A percentile compares a stretch with the other conserved stretches of the same genome.
phyloP scores from a whole-genome alignment of 306 rosid genomes.

The Dicorynia guianensis region DNA sequence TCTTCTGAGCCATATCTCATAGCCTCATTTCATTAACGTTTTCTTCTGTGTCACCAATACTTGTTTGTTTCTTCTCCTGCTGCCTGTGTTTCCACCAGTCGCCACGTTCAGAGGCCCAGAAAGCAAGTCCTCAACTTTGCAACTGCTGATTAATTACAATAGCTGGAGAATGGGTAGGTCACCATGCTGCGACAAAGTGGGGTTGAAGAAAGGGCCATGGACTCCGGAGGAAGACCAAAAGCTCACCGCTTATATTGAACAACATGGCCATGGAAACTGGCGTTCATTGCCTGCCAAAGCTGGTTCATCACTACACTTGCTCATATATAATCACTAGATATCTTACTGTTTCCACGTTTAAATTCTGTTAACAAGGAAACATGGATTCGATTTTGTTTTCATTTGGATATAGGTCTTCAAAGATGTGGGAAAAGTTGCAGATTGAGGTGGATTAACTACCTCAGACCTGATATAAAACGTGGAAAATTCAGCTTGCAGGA shows the following conservation, averaged over 20 bases:
- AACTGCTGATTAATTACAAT: background rate
- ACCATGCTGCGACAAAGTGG: conserved; percentile 54
- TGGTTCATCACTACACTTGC: conserved; percentile 34
- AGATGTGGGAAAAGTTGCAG: conserved; percentile 71
- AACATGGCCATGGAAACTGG: conserved; percentile 76
- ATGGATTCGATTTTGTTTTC: too few relatives aligned
- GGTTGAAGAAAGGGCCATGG: conserved; percentile 73
- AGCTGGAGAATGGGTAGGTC: conserved; percentile 58
- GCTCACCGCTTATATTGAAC: conserved; percentile 59
- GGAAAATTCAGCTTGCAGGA: conserved; percentile 65
- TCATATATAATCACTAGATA: too few relatives aligned
- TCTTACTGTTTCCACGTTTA: too few relatives aligned
- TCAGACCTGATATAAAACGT: conserved; percentile 58
- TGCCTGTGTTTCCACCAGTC: too few relatives aligned
- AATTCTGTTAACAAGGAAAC: too few relatives aligned
- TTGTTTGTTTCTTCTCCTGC: too few relatives aligned
- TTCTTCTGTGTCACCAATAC: too few relatives aligned
- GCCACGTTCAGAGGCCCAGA: background rate
- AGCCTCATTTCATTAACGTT: too few relatives aligned
- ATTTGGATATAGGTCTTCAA: conserved; percentile 42
- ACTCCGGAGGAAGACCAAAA: conserved; percentile 67
- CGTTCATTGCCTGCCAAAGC: conserved; percentile 68
- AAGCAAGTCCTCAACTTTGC: background rate
- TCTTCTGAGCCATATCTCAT: too few relatives aligned
- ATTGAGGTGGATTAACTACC: conserved; percentile 64